These are phyloP conservation scores for Boletus bicolor DNA, from an alignment of 768 basidiomycete genomes.

Conservation along the genomic window DNA sequence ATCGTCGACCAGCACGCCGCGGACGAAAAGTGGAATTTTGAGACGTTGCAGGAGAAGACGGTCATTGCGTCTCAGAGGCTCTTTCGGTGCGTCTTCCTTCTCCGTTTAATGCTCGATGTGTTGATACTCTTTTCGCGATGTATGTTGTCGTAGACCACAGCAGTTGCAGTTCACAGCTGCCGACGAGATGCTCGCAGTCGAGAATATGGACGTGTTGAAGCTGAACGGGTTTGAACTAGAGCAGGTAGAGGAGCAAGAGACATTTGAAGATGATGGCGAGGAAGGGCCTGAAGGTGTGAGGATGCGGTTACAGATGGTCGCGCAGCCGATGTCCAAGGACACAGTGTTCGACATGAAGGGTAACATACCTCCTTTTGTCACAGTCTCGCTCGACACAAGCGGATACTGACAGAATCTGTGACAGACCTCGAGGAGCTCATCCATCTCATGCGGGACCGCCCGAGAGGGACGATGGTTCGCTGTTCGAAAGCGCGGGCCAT, in stretches of 20 bases:
- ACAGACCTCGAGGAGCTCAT: conserved; percentile 92
- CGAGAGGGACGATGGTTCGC: conserved; percentile 79
- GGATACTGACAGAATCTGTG: not conserved
- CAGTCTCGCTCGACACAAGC: not conserved
- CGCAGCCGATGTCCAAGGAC: conserved; percentile 89
- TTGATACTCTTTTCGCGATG: not conserved
- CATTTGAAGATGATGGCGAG: not conserved
- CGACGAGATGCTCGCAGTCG: conserved; percentile 83
- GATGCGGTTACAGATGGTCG: conserved; percentile 57
- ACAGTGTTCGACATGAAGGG: conserved; percentile 90
- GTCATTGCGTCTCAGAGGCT: conserved; percentile 83
- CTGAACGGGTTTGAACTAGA: conserved; percentile 89
- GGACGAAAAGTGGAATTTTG: conserved; percentile 99
- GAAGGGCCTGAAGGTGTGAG: not conserved
- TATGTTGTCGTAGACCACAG: conserved; percentile 54
- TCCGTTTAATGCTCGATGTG: not conserved
- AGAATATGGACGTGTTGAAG: conserved; percentile 79
- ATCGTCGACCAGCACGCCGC: conserved; percentile 97
- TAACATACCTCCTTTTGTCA: conserved; percentile 26
- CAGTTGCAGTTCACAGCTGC: conserved; percentile 80
- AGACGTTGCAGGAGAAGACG: conserved; percentile 88
- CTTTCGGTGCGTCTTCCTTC: conserved; percentile 55
- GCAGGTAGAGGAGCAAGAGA: conserved; percentile 41
- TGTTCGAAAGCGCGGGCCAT: conserved; percentile 91
- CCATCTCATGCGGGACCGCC: conserved; percentile 75